Evolutionary conservation across 495 filamentous ascomycete genomes (phyloP), one percentile per base, ranked within the genome.

Genomic region (Neurospora africana): DNA sequence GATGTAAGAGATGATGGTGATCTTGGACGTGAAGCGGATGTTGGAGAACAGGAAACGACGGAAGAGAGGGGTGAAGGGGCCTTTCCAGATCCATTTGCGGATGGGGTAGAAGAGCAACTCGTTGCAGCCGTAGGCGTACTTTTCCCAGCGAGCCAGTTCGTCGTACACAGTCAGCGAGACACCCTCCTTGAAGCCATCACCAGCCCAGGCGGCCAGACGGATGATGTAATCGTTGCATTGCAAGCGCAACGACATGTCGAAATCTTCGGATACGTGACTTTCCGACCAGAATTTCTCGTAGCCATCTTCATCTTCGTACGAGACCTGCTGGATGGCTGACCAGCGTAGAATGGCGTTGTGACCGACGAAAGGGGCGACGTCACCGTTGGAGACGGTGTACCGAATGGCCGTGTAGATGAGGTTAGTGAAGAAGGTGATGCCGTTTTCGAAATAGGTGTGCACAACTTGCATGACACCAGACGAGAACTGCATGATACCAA

Each of bases 91-190:
- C 89, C 89, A 91, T 74, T 82, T 85, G 70, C 88, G 83, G 70
- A 94, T 79, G 1, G 92, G 92, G 76, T 93, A 83, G 85, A 94
- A 94, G 73, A 94, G 85, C 65, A 94, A 81, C 78, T 94, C 92
- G 82, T 91, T 92, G 79, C 92, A 94, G n/a, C 92, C 92, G 77
- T 94, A 94, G 5, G 92, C 92, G 79, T 94, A 94, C 80, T 94
- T 94, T 76, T 94, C 91, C 91, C 91, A 94, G 38, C 92, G 89
- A 5, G 90, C 89, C 33, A 94, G 83, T 78, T 94, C 92, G 79
- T 94, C 92, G 80, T 94, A 94, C 37, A 94, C 92, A 10, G 92
- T 94, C 13, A 94, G 84, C 15, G 92, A 94, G 35, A 94, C 92
- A 73, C 92, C 92, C 78, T 94, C 92, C 79, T 93, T 93, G 83